Evolutionary conservation across 2,329 filamentous ascomycete genomes (phyloP).

Genomic region (Cryphonectria radicalis): DNA sequence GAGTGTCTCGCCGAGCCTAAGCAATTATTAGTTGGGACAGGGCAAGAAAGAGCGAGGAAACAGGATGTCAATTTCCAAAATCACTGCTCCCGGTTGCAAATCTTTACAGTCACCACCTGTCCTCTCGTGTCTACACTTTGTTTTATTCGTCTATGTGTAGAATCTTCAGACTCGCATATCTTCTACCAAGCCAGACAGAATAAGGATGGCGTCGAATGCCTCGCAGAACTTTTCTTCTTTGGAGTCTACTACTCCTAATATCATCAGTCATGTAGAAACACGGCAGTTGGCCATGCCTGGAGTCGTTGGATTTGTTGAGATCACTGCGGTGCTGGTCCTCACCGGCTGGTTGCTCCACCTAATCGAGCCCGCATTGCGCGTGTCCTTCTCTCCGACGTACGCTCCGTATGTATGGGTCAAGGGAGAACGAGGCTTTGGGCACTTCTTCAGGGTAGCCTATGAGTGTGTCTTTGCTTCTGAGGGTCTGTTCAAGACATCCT

Average conservation of each 20-base stretch:
- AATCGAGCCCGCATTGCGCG: conserved; percentile 5
- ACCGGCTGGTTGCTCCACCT: conserved; percentile 5
- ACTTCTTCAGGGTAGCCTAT: conserved; percentile 5
- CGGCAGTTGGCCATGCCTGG: neutral
- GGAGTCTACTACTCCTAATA: neutral
- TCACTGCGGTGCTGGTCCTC: neutral
- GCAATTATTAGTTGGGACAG: neutral
- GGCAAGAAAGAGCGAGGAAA: neutral
- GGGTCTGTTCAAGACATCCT: neutral
- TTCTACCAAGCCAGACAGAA: neutral
- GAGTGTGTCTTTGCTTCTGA: conserved; percentile 5
- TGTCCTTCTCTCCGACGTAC: conserved; percentile 4
- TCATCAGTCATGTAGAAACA: neutral
- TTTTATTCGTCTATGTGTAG: neutral
- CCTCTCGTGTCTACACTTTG: neutral
- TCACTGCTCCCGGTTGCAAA: neutral
- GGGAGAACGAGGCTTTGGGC: conserved; percentile 1
- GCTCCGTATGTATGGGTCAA: neutral
- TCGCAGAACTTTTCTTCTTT: neutral
- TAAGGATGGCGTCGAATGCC: neutral
- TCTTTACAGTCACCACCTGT: neutral
- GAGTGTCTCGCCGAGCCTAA: neutral
- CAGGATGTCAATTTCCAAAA: neutral
- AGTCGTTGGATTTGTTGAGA: neutral
- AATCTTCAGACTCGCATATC: neutral